Conservation (phyloP, 2,329 filamentous ascomycete species). For the Cryphonectria radicalis region DNA sequence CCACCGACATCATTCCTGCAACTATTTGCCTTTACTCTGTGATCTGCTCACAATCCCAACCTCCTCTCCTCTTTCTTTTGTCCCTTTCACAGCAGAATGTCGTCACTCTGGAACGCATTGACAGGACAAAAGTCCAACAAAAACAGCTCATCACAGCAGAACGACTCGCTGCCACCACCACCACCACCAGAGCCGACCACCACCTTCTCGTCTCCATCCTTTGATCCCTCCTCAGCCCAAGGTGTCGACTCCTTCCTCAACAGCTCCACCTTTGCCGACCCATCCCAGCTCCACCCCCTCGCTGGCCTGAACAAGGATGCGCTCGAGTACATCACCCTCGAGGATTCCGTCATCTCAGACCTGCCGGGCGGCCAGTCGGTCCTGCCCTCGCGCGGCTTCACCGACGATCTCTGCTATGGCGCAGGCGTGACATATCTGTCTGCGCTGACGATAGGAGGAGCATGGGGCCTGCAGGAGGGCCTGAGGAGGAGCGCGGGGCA, state of each 20-base stretch:
- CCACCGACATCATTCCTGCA: background rate
- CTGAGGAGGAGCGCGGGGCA: conserved; percentile 75
- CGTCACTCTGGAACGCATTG: conserved; percentile 64
- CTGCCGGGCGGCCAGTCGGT: conserved; percentile 85
- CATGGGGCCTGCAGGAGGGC: conserved; percentile 91
- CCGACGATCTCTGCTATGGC: conserved; percentile 97
- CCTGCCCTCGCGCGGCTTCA: conserved; percentile 94
- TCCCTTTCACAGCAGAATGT: conserved; percentile 46
- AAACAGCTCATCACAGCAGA: conserved; percentile 44
- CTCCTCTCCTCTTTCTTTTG: conserved; percentile 18
- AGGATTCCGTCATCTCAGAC: conserved; percentile 87
- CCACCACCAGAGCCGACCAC: conserved; percentile 52
- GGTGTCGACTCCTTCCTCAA: conserved; percentile 88
- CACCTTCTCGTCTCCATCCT: conserved; percentile 60
- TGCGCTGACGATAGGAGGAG: conserved; percentile 83
- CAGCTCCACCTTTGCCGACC: conserved; percentile 78
- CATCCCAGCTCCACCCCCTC: conserved; percentile 86
- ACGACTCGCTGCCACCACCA: conserved; percentile 49
- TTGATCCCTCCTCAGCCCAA: conserved; percentile 73
- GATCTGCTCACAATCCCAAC: background rate
- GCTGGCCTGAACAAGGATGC: conserved; percentile 91
- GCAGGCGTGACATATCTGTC: conserved; percentile 92
- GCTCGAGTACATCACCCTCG: conserved; percentile 92
- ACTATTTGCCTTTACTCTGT: conserved; percentile 3
- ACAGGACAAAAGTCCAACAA: conserved; percentile 58